Evolutionary conservation across 192 early-diverging fungal genomes (phyloP), one percentile per base, ranked within the genome.

Genomic region (Coemansia furcata): DNA sequence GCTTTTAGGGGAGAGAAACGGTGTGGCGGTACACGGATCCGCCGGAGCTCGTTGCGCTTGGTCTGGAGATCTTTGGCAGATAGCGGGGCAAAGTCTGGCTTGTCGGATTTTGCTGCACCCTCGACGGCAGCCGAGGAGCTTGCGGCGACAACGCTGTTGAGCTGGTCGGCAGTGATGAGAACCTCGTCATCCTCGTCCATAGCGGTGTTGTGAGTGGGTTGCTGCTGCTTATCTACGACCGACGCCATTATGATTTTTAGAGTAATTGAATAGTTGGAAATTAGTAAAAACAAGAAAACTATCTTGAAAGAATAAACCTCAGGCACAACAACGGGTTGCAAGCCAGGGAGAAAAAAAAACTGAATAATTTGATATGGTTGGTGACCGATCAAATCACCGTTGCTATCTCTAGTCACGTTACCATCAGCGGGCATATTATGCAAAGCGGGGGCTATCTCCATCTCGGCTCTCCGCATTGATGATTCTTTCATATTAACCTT

Each of bases 11-110:
- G 97, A 11, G 92, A 87, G 62, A 98, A 77, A 59, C 97, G 89
- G 71, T 99, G 93, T 52, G 91, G 91, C n/a, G 97, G 96, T 63
- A 99, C 95, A 11, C 92, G 89, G 60, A 99, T 88, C 71, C 88
- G 91, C 63, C 95, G 94, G 55, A 85, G 73, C 69, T 89, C 82
- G 63, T 69, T 68, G 57, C 71, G 80, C 15, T 74, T 72, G 46
- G 64, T 63, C 69, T 80, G 69, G 29, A 69, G 36, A 0, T 87
- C 80, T 52, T 85, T 86, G 67, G 82, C 88, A 32, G 84, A 86
- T 61, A 86, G 63, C 15, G 88, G 77, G 26, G 76, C 82, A 75
- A 90, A 92, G 39, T 83, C 77, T 9, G 90, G 90, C 77, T 90
- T 91, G 57, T 86, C 89, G 21, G 59, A 36, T 8, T 66, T 50